Evolutionary conservation across 2,329 filamentous ascomycete species (phyloP).

Genomic region (Monosporascus sp.): DNA sequence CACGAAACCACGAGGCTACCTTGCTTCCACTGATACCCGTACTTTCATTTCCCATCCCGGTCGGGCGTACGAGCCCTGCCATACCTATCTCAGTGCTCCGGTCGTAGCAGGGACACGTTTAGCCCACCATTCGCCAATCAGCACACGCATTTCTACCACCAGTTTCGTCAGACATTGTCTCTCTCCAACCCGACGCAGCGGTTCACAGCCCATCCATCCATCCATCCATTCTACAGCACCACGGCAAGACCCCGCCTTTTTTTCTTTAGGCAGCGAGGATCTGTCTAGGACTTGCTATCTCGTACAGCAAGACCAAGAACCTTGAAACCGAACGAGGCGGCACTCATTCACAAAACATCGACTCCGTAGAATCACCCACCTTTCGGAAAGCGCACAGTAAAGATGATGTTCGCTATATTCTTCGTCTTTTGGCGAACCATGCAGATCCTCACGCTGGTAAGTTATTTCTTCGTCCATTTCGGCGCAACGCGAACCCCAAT

Average conservation of each 20-base stretch:
- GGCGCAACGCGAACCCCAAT: background rate
- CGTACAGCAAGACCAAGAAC: too few relatives aligned
- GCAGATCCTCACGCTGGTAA: conserved; percentile 59
- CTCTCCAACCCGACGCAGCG: background rate
- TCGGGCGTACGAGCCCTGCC: too few relatives aligned
- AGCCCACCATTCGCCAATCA: background rate
- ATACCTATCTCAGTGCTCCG: background rate
- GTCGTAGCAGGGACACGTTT: background rate
- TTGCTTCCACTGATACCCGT: too few relatives aligned
- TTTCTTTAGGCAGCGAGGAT: background rate
- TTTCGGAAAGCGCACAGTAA: too few relatives aligned
- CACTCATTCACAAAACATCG: too few relatives aligned
- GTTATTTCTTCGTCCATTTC: conserved; percentile 12
- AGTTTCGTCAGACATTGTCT: background rate
- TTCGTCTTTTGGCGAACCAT: conserved; percentile 58
- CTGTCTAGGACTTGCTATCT: too few relatives aligned
- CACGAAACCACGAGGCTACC: too few relatives aligned
- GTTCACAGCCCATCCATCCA: too few relatives aligned
- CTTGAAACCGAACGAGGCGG: too few relatives aligned
- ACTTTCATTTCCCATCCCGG: too few relatives aligned
- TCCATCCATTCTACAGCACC: background rate
- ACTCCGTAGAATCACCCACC: too few relatives aligned
- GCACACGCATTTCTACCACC: background rate
- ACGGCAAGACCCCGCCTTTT: background rate
- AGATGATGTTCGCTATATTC: conserved; percentile 57